Evolutionary conservation across 306 rosid genomes (phyloP).

Genomic region (Argentina anserina): DNA sequence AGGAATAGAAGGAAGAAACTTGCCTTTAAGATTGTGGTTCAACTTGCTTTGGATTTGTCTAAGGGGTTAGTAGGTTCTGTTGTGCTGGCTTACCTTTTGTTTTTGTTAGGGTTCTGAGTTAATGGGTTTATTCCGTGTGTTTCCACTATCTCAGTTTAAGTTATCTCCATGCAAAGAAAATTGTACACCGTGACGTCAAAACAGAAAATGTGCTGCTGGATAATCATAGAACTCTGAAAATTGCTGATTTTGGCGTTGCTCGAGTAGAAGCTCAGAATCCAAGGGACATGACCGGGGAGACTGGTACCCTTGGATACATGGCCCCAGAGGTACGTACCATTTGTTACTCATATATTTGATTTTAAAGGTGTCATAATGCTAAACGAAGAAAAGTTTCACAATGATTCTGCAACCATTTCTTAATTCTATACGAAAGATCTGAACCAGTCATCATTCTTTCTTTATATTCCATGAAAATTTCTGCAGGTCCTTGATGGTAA

Average conservation of each 20-base stretch:
- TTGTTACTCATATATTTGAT: not conserved
- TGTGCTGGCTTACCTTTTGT: not conserved
- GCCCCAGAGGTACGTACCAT: conserved; percentile 71
- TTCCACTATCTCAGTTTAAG: conserved; percentile 47
- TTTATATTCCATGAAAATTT: not conserved
- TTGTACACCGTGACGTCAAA: conserved; percentile 83
- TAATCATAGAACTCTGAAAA: conserved; percentile 47
- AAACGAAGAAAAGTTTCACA: not conserved
- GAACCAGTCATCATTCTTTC: not conserved
- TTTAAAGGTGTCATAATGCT: not conserved
- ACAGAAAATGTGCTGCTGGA: conserved; percentile 76
- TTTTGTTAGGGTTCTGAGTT: not conserved
- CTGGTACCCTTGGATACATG: conserved; percentile 93
- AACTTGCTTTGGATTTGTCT: conserved; percentile 81
- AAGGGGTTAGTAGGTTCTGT: conserved; percentile 56
- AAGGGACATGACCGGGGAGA: conserved; percentile 88
- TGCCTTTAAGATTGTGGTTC: conserved; percentile 64
- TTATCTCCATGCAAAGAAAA: conserved; percentile 75
- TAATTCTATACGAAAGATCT: not conserved
- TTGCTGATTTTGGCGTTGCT: conserved; percentile 95
- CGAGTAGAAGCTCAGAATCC: conserved; percentile 87
- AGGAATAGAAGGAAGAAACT: conserved; percentile 67
- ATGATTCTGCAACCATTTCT: not conserved
- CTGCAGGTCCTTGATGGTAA: conserved; percentile 81
- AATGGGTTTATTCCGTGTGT: not conserved